Percentiles rank a stretch among this genome's conserved stretches.
phyloP scores from a whole-genome alignment of 345 rosid genomes.

The Psidium friedrichsthalianum region DNA sequence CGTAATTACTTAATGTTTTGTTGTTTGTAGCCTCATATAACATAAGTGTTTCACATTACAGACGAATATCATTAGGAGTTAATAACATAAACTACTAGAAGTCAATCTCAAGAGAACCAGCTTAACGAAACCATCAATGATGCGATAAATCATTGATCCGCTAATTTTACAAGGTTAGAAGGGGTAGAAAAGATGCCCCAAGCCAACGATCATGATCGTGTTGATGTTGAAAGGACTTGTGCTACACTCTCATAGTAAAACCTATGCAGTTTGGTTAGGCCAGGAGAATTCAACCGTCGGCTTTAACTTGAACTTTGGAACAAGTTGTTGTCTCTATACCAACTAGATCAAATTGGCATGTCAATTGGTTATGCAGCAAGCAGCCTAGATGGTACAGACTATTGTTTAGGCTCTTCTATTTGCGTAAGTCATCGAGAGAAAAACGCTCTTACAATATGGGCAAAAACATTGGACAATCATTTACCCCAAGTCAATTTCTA shows the following conservation, averaged over 20 bases:
- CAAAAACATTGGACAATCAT: background rate
- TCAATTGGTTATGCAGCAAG: background rate
- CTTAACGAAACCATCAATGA: background rate
- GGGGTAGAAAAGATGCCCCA: background rate
- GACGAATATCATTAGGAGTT: background rate
- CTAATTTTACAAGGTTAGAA: background rate
- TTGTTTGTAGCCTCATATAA: background rate
- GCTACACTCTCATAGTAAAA: background rate
- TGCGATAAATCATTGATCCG: background rate
- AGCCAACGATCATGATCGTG: background rate
- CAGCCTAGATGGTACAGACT: background rate
- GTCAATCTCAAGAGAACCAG: background rate
- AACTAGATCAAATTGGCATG: background rate
- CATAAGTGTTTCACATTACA: background rate
- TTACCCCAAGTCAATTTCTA: background rate
- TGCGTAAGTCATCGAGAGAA: background rate
- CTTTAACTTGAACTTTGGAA: background rate
- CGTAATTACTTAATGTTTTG: background rate
- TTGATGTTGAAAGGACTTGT: background rate
- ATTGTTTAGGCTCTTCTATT: background rate
- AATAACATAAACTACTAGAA: background rate
- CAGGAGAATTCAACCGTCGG: background rate
- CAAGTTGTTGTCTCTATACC: background rate
- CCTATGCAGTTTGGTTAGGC: background rate
- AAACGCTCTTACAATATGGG: background rate